Base-by-base conservation (phyloP, 2,329 filamentous ascomycete genomes). In the Penicillium sp. region DNA sequence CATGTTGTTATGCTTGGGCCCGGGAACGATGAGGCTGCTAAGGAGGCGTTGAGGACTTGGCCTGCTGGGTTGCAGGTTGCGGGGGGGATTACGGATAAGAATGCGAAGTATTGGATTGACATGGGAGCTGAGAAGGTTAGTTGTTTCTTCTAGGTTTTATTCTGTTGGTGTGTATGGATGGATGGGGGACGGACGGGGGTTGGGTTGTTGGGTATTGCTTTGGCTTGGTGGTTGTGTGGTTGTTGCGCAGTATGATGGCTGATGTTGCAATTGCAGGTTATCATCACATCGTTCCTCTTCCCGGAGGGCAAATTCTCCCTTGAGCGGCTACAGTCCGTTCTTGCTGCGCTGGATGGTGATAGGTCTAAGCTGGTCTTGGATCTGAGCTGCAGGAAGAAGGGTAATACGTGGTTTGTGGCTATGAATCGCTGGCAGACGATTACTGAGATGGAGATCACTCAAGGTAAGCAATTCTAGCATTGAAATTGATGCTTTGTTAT, bases 371-470 rank as follows among this genome's bases (percentile, higher is more conserved):
- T 98, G 43, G 91, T 98, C 58, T 90, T 98, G 66, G 93, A 98
- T 65, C 79, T 98, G 22, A 95, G 89, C 70, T 98, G 93, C 66
- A 82, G 93, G 45, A 78, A 83, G 51, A 84, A 83, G 53, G 85
- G 78, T 32, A 76, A 84, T 49, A 84, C 75, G 33, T 98, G 93
- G 93, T 89, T 87, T 62, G 93, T 98, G n/a, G 91, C 93, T 48
- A 98, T 95, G 85, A 88, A 98, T 70, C 95, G 95, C 69, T 98
- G 93, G 93, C 93, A 97, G 75, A 95, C 88, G 1, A 84, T 97
- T 49, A 97, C 93, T 1, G 88, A 96, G 63, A 95, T 95, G 83
- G 88, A 96, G 66, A 82, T 98, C 57, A 91, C 84, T 56, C 76
- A 87, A 77, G 87, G 91, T 90, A 72, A 49, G 70, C n/a, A n/a